Base-by-base conservation (phyloP, 805 yeast genomes). In the Metschnikowia rubicola region DNA sequence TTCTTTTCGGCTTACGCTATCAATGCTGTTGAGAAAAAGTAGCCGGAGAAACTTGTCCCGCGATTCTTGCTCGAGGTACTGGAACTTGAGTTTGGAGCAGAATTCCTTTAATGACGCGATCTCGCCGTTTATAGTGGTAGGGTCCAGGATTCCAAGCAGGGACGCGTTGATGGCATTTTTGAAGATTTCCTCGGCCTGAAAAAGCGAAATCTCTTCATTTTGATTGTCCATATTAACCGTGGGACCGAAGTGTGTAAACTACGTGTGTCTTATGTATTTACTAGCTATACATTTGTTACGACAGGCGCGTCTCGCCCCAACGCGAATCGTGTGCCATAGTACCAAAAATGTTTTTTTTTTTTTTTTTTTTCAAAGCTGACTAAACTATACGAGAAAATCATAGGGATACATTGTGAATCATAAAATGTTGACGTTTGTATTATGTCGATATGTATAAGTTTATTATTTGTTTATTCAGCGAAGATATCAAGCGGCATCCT, bases 11-110 rank as follows among this genome's bases (percentile, higher is more conserved):
- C 64, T 65, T 12, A 70, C 57, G 30, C 55, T 1, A 59, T 56
- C 65, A 55, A 45, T 63, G 65, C 43, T 64, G 69, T 45, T 47
- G 15, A 51, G 40, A 10, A 80, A 66, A 9, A 85, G 65, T 28
- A 70, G 67, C 33, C 86, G 65, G 33, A 86, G 65, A 62, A 86
- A 85, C 61, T 79, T 77, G 53, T 84, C 87, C 51, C 86, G 78
- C 4, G 89, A 76, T 52, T 84, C 90, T 56, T 84, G 86, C 60
- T 86, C 92, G 36, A 84, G 61, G 58, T 81, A 86, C 46, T 82
- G 76, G 51, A 83, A 83, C 55, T 83, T 81, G 36, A 84, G 66
- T 48, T 83, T 75, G 13, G 77, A 74, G 48, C 78, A 77, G 26
- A 74, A 58, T 51, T 72, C 72, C 48, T 70, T 68, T 46, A 70